Conservation (phyloP, 2,329 filamentous ascomycete species). For the Kalaharituber pfeilii region DNA sequence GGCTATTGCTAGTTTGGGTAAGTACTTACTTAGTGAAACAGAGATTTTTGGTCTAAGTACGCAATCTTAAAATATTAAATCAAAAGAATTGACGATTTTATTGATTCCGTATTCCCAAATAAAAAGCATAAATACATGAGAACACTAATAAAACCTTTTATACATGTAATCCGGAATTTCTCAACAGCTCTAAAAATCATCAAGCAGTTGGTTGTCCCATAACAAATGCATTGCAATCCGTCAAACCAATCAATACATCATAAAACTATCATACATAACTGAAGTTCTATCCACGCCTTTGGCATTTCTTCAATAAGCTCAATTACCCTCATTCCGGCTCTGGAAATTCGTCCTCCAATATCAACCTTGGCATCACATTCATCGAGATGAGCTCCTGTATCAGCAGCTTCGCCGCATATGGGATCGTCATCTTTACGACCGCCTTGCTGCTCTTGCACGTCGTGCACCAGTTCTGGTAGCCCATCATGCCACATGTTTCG, state of each 20-base stretch:
- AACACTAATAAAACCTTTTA: background rate
- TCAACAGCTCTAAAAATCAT: no score
- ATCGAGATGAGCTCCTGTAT: constrained; percentile 95
- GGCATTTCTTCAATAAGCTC: background rate
- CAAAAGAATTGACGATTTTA: no score
- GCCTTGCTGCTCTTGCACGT: constrained; percentile 71
- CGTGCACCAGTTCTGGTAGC: constrained; percentile 87
- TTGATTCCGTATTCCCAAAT: no score
- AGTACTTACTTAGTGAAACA: no score
- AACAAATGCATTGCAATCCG: background rate
- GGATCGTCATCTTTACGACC: constrained; percentile 87
- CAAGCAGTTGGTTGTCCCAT: background rate
- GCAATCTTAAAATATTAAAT: no score
- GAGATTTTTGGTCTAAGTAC: no score
- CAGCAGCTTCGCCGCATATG: constrained; percentile 88
- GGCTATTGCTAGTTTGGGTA: no score
- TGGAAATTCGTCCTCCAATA: constrained; percentile 87
- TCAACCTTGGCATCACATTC: constrained; percentile 89
- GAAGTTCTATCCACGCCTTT: background rate
- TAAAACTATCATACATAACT: background rate
- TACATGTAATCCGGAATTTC: no score
- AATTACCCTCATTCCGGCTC: constrained; percentile 29
- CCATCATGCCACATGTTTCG: constrained; percentile 84
- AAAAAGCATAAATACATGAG: background rate
- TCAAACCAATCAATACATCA: background rate